Conservation (phyloP, 192 early-diverging fungal species). For the Coemansia sp. region DNA sequence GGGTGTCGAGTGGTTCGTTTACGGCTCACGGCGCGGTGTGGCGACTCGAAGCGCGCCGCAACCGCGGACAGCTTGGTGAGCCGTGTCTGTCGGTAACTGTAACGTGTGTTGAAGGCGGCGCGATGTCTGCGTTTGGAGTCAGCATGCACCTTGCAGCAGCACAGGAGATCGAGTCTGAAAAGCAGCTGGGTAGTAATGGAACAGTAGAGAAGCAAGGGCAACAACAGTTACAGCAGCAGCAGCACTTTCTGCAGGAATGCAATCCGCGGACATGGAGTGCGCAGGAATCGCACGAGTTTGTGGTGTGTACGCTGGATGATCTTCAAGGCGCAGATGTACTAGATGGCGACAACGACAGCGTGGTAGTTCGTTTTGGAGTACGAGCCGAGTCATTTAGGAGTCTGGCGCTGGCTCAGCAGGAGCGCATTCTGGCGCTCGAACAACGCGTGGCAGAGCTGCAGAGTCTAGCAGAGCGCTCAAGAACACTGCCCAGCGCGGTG, state of each 20-base stretch:
- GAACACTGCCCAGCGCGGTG: too few species aligned
- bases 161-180: too few species aligned
- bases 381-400: slow-evolving; percentile 20
- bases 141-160: slow-evolving; percentile 8
- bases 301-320: slow-evolving; percentile 25
- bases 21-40: slow-evolving; percentile 38
- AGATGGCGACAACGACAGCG: slow-evolving; percentile 7
- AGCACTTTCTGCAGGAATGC: slow-evolving; percentile 8
- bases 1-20: slow-evolving; percentile 24
- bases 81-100: slow-evolving; percentile 24
- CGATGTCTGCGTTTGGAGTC: slow-evolving; percentile 1
- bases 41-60: slow-evolving; percentile 28
- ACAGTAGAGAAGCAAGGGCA: neutral
- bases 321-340: slow-evolving; percentile 11
- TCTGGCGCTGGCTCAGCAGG: slow-evolving; percentile 21
- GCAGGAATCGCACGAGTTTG: slow-evolving; percentile 15
- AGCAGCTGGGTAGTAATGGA: too few species aligned
- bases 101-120: slow-evolving; percentile 25
- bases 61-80: slow-evolving; percentile 28
- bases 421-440: slow-evolving; percentile 32
- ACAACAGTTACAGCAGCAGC: neutral
- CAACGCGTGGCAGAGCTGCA: slow-evolving; percentile 10
- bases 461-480: neutral
- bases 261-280: neutral
- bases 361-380: slow-evolving; percentile 25